Evolutionary conservation across 176 grass and related monocot genomes (phyloP).

Genomic region (Miscanthus lutarioriparius): DNA sequence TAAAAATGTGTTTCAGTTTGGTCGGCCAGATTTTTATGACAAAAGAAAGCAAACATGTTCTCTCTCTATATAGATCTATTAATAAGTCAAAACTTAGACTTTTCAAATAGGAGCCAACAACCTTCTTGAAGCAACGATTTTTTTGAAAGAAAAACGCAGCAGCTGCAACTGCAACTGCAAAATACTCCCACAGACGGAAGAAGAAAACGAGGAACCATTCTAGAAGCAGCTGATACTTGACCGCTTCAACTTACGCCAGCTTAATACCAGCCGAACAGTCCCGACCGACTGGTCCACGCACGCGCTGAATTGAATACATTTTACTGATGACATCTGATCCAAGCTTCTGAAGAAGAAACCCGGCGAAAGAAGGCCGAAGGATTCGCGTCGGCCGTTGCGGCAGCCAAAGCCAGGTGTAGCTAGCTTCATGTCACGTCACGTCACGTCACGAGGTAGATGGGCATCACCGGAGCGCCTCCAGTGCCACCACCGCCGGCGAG

Average conservation of each 20-base stretch:
- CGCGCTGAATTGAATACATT: no score
- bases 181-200: background rate
- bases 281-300: no score
- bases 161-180: background rate
- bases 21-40: no score
- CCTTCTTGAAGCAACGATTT: background rate
- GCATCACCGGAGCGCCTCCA: conserved; percentile 18
- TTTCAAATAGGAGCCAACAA: background rate
- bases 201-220: background rate
- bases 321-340: background rate
- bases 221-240: conserved; percentile 3
- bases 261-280: no score
- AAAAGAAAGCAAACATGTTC: no score
- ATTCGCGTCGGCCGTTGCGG: background rate
- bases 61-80: no score
- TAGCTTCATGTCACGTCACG: conserved; percentile 46
- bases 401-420: background rate
- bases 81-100: background rate
- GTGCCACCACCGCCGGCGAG: background rate
- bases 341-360: background rate
- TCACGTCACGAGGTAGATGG: conserved; percentile 77
- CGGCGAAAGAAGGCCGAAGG: no score
- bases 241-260: no score
- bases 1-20: no score
- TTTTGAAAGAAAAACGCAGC: background rate